Evolutionary conservation across 164 flowering plant genomes (phyloP).

Genomic region (Berberis vulgaris): DNA sequence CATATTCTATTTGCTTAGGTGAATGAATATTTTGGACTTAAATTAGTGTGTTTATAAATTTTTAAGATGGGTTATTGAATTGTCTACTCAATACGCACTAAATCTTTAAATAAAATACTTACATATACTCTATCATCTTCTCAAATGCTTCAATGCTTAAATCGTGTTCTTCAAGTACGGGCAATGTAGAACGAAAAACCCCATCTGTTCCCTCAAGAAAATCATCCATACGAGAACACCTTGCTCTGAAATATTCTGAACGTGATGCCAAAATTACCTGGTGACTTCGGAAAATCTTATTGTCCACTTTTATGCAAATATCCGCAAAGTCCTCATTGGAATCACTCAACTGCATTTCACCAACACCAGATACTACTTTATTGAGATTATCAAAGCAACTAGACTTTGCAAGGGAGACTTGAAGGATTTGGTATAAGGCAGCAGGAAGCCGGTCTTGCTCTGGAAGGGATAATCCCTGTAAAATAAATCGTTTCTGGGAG

Average conservation of each 20-base stretch:
- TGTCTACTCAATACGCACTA: no score
- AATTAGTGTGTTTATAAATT: no score
- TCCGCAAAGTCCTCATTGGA: conserved; percentile 73
- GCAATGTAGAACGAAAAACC: conserved; percentile 38
- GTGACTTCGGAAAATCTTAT: conserved; percentile 73
- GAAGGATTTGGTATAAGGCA: conserved; percentile 56
- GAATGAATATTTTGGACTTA: no score
- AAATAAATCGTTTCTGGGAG: conserved; percentile 86
- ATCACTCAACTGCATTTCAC: conserved; percentile 22
- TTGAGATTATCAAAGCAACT: conserved; percentile 18
- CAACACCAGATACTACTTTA: conserved; percentile 19
- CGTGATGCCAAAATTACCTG: conserved; percentile 90
- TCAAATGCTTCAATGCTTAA: conserved; percentile 75
- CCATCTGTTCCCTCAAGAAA: conserved; percentile 59
- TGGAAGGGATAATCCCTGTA: conserved; percentile 84
- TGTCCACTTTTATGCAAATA: conserved; percentile 65
- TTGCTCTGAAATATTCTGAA: conserved; percentile 88
- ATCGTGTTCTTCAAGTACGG: conserved; percentile 80
- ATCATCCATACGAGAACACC: conserved; percentile 68
- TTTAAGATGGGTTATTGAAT: no score
- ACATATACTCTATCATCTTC: conserved; percentile 95
- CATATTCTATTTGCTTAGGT: no score
- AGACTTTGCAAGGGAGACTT: conserved; percentile 46
- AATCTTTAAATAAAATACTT: conserved; percentile 17
- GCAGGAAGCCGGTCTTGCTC: conserved; percentile 82